Evolutionary conservation across 2,329 filamentous ascomycete genomes (phyloP).

Genomic region (Trichoderma afroharzianum): DNA sequence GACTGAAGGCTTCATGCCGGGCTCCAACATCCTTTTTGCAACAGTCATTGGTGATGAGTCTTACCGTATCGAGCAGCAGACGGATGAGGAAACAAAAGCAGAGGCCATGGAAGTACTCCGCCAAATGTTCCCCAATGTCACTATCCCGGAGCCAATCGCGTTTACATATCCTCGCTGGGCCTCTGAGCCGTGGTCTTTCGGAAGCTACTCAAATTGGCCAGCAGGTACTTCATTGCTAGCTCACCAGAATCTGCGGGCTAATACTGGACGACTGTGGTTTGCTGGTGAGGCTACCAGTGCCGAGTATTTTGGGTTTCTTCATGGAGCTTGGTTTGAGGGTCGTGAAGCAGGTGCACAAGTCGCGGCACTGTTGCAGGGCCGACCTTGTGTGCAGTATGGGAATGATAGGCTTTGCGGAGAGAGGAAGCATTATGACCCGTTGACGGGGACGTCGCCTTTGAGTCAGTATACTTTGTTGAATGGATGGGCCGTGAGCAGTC

Average conservation of each 20-base stretch:
- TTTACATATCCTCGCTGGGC: slow-evolving; percentile 54
- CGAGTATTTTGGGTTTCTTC: slow-evolving; percentile 63
- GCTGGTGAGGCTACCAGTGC: slow-evolving; percentile 62
- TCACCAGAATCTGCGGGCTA: slow-evolving; percentile 67
- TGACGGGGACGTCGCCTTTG: slow-evolving; percentile 33
- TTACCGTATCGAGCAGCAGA: slow-evolving; percentile 56
- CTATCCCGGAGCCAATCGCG: slow-evolving; percentile 55
- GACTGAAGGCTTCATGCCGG: slow-evolving; percentile 53
- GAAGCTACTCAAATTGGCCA: slow-evolving; percentile 68
- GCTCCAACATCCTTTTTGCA: slow-evolving; percentile 62
- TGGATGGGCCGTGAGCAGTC: slow-evolving; percentile 38
- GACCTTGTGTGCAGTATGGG: slow-evolving; percentile 19
- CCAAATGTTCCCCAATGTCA: slow-evolving; percentile 56
- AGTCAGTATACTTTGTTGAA: slow-evolving; percentile 33
- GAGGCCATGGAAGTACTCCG: slow-evolving; percentile 57
- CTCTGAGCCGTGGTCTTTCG: slow-evolving; percentile 44
- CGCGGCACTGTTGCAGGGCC: slow-evolving; percentile 28
- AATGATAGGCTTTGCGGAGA: slow-evolving; percentile 19
- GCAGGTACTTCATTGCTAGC: slow-evolving; percentile 58
- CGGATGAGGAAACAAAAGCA: slow-evolving; percentile 52
- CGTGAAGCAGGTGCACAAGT: slow-evolving; percentile 45
- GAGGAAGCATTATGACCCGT: slow-evolving; percentile 22
- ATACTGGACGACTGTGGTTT: slow-evolving; percentile 58
- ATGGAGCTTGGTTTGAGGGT: slow-evolving; percentile 59
- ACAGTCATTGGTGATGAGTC: slow-evolving; percentile 57